Evolutionary conservation across 2,329 filamentous ascomycete genomes (phyloP).

Genomic region (Sporothrix brasiliensis): DNA sequence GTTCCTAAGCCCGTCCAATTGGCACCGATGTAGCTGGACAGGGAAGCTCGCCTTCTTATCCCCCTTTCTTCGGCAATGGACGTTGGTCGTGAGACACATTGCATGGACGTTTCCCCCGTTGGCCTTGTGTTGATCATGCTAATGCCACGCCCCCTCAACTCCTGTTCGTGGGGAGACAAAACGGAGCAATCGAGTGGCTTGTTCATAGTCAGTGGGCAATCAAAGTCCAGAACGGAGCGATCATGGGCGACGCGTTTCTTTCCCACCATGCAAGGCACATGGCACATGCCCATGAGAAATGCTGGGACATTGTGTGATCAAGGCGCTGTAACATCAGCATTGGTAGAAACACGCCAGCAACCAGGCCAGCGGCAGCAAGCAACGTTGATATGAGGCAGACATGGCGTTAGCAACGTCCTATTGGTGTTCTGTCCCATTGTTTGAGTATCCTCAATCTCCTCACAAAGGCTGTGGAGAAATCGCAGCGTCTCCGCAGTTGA

Average conservation of each 20-base stretch:
- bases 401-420: no score
- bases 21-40: no score
- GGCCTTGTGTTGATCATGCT: not conserved
- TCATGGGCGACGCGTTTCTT: not conserved
- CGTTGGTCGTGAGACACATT: constrained; percentile 18
- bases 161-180: not conserved
- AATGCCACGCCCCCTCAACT: constrained; percentile 15
- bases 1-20: no score
- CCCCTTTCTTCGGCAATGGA: not conserved
- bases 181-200: not conserved
- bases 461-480: not conserved
- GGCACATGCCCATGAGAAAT: not conserved
- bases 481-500: constrained; percentile 28
- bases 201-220: not conserved
- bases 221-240: constrained; percentile 14
- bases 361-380: constrained; percentile 4
- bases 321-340: no score
- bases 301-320: not conserved
- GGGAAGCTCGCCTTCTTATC: not conserved
- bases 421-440: not conserved
- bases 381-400: not conserved
- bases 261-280: not conserved
- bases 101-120: not conserved
- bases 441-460: not conserved
- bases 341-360: not conserved